Percentiles rank a stretch among this genome's conserved stretches.
These are phyloP conservation scores for Dioszegia aurantiaca DNA, from an alignment of 768 basidiomycete genomes.

Conservation along the genomic window DNA sequence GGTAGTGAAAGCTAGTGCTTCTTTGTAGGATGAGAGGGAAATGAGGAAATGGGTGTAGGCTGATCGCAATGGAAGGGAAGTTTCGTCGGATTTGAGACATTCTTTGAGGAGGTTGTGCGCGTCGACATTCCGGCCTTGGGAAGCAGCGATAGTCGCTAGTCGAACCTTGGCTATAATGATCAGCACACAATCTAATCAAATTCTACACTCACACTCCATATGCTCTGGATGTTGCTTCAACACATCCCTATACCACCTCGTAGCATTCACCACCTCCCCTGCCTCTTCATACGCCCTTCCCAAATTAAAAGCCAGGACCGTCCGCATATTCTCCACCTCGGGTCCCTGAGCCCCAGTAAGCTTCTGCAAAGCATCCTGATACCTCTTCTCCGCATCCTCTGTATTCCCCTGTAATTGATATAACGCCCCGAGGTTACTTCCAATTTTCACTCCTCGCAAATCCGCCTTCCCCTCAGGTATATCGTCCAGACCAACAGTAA, in stretches of 20 bases:
- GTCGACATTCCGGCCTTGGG: constrained; percentile 68
- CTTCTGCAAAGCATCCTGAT: constrained; percentile 43
- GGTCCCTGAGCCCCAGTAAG: constrained; percentile 32
- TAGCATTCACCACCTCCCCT: constrained; percentile 69
- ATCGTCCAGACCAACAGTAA: constrained; percentile 57
- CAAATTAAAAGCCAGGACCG: constrained; percentile 84
- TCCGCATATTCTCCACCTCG: constrained; percentile 59
- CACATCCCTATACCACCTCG: constrained; percentile 81
- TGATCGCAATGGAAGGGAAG: constrained; percentile 82
- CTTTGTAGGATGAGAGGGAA: constrained; percentile 59
- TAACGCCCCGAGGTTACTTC: constrained; percentile 77
- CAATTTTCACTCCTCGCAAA: constrained; percentile 62
- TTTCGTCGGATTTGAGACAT: constrained; percentile 70
- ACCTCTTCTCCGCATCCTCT: constrained; percentile 44
- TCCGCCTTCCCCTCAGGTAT: constrained; percentile 19
- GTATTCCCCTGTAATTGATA: constrained; percentile 63
- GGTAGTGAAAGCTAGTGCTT: constrained; percentile 85
- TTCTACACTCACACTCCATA: constrained; percentile 70
- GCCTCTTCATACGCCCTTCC: constrained; percentile 86
- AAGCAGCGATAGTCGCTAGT: constrained; percentile 73
- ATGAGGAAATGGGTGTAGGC: constrained; percentile 91
- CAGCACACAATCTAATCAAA: constrained; percentile 12
- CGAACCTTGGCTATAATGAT: constrained; percentile 78
- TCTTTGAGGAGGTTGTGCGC: constrained; percentile 90
- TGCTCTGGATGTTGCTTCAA: constrained; percentile 91